These are phyloP conservation scores for Eimeria sp. DNA, from an alignment of 169 alveolate species.

Conservation along the genomic window DNA sequence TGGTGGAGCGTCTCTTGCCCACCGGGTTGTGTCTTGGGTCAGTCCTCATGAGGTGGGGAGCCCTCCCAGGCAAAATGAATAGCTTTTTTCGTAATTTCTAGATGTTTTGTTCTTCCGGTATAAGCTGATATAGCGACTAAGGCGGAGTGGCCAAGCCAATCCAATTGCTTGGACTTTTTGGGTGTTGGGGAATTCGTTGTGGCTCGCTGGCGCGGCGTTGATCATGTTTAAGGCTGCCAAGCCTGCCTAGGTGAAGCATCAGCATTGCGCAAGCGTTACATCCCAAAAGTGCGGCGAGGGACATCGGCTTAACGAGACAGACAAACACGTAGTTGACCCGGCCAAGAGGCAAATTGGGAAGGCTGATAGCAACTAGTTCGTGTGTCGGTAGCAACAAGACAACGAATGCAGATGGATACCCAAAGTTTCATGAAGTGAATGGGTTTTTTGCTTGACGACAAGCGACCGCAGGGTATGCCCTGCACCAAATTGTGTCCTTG, in stretches of 20 bases:
- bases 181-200: not conserved
- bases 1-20: slow-evolving; percentile 18
- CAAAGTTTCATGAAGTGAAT: not conserved
- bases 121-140: not conserved
- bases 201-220: not conserved
- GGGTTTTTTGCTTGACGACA: not conserved
- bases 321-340: not conserved
- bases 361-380: not conserved
- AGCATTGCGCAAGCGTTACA: not conserved
- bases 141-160: not conserved
- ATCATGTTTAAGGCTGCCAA: not conserved
- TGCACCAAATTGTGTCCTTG: slow-evolving; percentile 8
- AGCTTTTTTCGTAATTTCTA: not conserved
- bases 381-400: not conserved
- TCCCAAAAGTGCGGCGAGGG: not conserved
- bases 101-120: not conserved
- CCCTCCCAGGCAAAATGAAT: not conserved
- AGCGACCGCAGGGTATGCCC: not conserved
- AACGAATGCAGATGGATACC: not conserved
- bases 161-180: not conserved
- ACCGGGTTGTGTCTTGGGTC: not conserved
- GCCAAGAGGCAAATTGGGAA: not conserved
- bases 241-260: not conserved
- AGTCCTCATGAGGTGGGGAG: slow-evolving; percentile 20
- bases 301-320: not conserved